Evolutionary conservation across 2,329 filamentous ascomycete genomes (phyloP).

Genomic region (Capronia americana): DNA sequence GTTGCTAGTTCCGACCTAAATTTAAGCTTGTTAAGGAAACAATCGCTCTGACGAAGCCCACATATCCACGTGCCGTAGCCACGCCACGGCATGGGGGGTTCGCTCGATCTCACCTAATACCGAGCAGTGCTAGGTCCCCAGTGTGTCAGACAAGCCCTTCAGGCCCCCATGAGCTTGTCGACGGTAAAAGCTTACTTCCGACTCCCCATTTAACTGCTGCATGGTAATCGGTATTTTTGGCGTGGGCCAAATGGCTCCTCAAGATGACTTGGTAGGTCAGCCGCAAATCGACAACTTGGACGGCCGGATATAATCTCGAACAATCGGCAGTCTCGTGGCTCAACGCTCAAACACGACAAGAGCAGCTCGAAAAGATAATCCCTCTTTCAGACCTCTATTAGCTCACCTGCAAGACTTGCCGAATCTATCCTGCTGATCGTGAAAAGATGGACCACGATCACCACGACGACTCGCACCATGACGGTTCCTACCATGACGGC

Average conservation of each 20-base stretch:
- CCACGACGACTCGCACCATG: background rate
- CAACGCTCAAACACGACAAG: background rate
- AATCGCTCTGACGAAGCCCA: background rate
- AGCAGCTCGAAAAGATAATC: background rate
- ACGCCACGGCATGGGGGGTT: background rate
- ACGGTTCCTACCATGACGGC: background rate
- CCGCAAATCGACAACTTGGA: background rate
- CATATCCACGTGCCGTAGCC: background rate
- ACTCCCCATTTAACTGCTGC: background rate
- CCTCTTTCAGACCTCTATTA: background rate
- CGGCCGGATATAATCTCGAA: background rate
- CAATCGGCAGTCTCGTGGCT: background rate
- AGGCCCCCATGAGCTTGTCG: background rate
- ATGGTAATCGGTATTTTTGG: background rate
- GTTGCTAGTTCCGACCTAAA: background rate
- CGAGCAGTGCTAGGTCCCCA: background rate
- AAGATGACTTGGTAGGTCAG: background rate
- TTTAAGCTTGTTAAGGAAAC: too few species aligned
- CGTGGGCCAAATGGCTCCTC: background rate
- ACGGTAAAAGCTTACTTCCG: background rate
- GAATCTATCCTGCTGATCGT: background rate
- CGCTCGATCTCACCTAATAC: background rate
- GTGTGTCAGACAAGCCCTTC: background rate
- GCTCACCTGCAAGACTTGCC: background rate
- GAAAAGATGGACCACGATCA: background rate